A percentile compares a stretch with the other conserved stretches of the same genome.
Evolutionary conservation across 352 stramenopile genomes (phyloP).

Genomic region (Globisporangium uncinulatum): DNA sequence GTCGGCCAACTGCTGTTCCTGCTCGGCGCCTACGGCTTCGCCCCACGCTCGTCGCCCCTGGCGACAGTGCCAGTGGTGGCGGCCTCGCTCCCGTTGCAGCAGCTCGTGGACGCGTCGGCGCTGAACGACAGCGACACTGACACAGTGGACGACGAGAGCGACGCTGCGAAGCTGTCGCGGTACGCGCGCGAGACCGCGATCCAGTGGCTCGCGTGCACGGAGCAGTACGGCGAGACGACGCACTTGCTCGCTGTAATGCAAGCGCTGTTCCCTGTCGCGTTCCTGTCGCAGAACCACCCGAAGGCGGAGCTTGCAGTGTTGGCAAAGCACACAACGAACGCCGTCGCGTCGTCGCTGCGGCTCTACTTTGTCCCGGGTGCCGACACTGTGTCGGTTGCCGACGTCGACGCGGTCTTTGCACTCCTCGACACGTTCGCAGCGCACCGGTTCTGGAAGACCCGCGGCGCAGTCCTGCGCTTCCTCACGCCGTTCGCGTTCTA

Average conservation of each 20-base stretch:
- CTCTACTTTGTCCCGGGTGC: conserved; percentile 23
- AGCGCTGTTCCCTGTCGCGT: conserved; percentile 52
- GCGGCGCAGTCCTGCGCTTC: conserved; percentile 65
- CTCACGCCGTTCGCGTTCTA: conserved; percentile 71
- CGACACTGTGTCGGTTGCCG: background rate
- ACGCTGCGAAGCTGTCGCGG: conserved; percentile 18
- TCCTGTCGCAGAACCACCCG: conserved; percentile 58
- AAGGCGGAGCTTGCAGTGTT: conserved; percentile 67
- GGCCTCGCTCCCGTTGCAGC: conserved; percentile 9
- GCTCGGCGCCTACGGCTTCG: conserved; percentile 21
- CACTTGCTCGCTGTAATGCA: conserved; percentile 42
- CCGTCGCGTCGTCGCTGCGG: conserved; percentile 49
- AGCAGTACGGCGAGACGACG: conserved; percentile 38
- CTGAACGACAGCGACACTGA: background rate
- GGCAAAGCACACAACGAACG: conserved; percentile 53
- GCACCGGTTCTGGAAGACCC: conserved; percentile 59
- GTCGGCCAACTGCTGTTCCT: conserved; percentile 55
- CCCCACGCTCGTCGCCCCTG: conserved; percentile 3
- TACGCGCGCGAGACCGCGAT: conserved; percentile 66
- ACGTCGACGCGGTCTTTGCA: conserved; percentile 25
- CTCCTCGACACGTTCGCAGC: conserved; percentile 36
- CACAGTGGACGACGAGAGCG: conserved; percentile 2
- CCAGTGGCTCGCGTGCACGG: conserved; percentile 51
- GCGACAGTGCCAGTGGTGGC: conserved; percentile 6
- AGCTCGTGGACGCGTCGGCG: conserved; percentile 1